These are phyloP conservation scores for Apiospora arundinis DNA, from an alignment of 2,329 filamentous ascomycete genomes.

Conservation along the genomic window DNA sequence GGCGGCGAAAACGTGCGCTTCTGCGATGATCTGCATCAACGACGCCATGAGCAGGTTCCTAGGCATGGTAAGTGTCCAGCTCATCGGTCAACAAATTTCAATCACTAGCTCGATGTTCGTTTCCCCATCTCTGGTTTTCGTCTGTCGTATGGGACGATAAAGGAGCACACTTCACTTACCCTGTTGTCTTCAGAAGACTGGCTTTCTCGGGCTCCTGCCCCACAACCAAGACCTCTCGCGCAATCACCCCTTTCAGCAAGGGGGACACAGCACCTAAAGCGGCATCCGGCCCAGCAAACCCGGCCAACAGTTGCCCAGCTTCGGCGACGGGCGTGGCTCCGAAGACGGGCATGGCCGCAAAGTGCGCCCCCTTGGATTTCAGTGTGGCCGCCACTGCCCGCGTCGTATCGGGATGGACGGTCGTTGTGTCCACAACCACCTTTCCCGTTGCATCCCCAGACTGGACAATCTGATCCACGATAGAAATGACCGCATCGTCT, in stretches of 20 bases:
- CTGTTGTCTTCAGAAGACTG: slow-evolving; percentile 54
- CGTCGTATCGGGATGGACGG: slow-evolving; percentile 54
- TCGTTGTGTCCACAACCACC: slow-evolving; percentile 56
- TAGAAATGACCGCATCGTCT: slow-evolving; percentile 45
- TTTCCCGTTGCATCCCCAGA: slow-evolving; percentile 43
- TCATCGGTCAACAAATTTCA: no score
- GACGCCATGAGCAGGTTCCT: slow-evolving; percentile 57
- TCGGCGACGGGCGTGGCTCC: slow-evolving; percentile 56
- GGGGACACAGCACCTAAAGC: slow-evolving; percentile 46
- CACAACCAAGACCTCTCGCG: slow-evolving; percentile 49
- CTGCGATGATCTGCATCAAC: slow-evolving; percentile 55
- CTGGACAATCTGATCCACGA: slow-evolving; percentile 37
- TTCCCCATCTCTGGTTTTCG: no score
- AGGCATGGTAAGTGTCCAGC: no score
- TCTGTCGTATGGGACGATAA: background rate
- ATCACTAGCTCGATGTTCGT: no score
- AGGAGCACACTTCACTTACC: slow-evolving; percentile 34
- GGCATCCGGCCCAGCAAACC: slow-evolving; percentile 47
- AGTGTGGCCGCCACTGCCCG: slow-evolving; percentile 38
- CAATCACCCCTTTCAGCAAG: slow-evolving; percentile 48
- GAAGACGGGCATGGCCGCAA: slow-evolving; percentile 56
- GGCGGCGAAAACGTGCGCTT: slow-evolving; percentile 57
- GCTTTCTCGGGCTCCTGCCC: slow-evolving; percentile 51
- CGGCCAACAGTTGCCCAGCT: slow-evolving; percentile 52
- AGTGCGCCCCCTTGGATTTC: slow-evolving; percentile 37